Base-by-base conservation (phyloP, 2,329 filamentous ascomycete species). In the Colletotrichum eleusines region DNA sequence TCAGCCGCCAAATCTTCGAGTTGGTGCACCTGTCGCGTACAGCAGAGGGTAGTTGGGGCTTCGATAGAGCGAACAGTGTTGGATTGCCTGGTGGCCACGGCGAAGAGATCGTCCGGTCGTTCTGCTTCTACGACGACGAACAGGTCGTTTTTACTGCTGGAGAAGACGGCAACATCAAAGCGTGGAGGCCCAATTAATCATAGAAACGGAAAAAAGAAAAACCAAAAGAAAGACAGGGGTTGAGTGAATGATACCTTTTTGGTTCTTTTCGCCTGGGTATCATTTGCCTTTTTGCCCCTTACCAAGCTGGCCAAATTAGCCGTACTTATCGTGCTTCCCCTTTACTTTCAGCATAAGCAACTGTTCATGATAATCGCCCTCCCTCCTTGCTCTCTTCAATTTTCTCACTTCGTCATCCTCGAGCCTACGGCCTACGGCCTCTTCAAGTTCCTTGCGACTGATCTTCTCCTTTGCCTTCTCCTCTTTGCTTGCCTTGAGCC, bases 311-410 rank as follows among this genome's bases (percentile, higher is more conserved):
- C 31, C 12, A 54, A 20, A 2, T 66, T 69, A 74, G 40, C 85
- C 84, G 73, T 86, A 97, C 80, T 97, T 97, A 82, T 97, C 94
- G 82, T 97, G 95, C 83, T 97, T 97, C 66, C 90, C 91, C 84
- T 97, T 97, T 38, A 96, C 92, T 81, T 95, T 96, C 66, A 98
- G 85, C 81, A 97, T 91, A 74, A 98, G 82, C 77, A 98, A 82
- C 75, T 89, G 89, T 82, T 98, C 95, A 79, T 98, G 93, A 79
- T 96, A 98, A 79, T 95, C 91, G 0, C 96, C 96, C 76, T 98
- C 93, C 75, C 90, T 88, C 78, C 93, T 88, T 42, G 96, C 94
- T 81, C 85, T 91, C 85, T 97, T 97, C 78, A 99, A 80, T 79
- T 85, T 88, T 82, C 88, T 91, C 51, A 98, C 93, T 81, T 99